A percentile compares a stretch with the other conserved stretches of the same genome.
Evolutionary conservation across 2,329 filamentous ascomycete genomes (phyloP).

Genomic region (Paramyrothecium roridum): DNA sequence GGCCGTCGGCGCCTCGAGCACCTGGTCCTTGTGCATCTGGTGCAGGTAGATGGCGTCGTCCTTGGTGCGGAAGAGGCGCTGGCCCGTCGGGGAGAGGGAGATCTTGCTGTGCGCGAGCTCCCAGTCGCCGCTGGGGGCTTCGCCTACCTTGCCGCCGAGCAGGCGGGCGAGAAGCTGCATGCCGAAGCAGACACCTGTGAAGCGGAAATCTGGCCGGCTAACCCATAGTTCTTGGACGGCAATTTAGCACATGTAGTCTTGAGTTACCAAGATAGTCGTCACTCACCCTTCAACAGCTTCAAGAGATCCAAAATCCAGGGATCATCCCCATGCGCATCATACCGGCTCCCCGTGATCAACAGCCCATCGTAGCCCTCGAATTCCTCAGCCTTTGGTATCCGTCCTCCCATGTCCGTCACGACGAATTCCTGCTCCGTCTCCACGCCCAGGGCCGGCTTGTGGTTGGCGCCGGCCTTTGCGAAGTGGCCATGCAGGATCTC

Average conservation of each 20-base stretch:
- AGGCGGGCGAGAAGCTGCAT: constrained; percentile 76
- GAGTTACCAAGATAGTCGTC: too few relatives aligned
- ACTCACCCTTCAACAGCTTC: constrained; percentile 44
- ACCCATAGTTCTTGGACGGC: constrained; percentile 43
- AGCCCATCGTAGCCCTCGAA: constrained; percentile 67
- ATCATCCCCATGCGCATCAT: constrained; percentile 67
- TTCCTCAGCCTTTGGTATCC: constrained; percentile 43
- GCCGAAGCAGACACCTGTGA: constrained; percentile 78
- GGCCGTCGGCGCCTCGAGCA: constrained; percentile 55
- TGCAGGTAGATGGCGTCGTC: constrained; percentile 53
- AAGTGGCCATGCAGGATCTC: constrained; percentile 51
- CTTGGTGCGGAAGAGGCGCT: constrained; percentile 63
- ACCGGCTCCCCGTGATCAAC: constrained; percentile 68
- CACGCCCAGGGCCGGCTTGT: constrained; percentile 51
- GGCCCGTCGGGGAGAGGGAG: constrained; percentile 61
- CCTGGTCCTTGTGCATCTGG: constrained; percentile 79
- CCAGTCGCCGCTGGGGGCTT: constrained; percentile 64
- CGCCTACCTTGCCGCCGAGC: constrained; percentile 63
- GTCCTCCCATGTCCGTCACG: constrained; percentile 44
- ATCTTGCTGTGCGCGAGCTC: constrained; percentile 68
- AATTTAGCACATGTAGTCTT: background rate
- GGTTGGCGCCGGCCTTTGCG: constrained; percentile 43
- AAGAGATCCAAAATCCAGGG: constrained; percentile 73
- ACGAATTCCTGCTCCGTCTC: constrained; percentile 54
- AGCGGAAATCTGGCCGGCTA: constrained; percentile 45